These are phyloP conservation scores for Oldenlandia corymbosa DNA, from an alignment of 257 asterid species.

Conservation along the genomic window DNA sequence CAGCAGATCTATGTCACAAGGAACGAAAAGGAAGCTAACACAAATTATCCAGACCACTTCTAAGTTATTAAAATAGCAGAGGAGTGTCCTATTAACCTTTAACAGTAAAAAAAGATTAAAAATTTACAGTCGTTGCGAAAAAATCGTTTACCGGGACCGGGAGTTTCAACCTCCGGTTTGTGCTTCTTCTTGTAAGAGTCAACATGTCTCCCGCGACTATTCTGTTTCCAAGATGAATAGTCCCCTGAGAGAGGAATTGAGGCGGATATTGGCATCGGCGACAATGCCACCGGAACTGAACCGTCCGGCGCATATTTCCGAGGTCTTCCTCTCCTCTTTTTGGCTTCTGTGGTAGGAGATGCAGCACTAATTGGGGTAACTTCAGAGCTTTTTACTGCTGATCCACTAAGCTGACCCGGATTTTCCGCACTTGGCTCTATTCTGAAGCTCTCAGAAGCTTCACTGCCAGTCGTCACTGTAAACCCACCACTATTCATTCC, in stretches of 20 bases:
- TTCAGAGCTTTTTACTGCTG: constrained; percentile 35
- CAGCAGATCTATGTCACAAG: constrained; percentile 35
- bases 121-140: neutral
- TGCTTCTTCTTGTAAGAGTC: constrained; percentile 69
- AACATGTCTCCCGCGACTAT: constrained; percentile 29
- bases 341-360: constrained; percentile 34
- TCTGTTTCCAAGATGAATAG: constrained; percentile 58
- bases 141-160: constrained; percentile 43
- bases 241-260: constrained; percentile 84
- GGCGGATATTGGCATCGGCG: constrained; percentile 97
- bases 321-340: constrained; percentile 91
- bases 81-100: neutral
- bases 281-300: constrained; percentile 47
- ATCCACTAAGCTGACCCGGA: constrained; percentile 39
- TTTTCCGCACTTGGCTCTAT: constrained; percentile 51
- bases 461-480: constrained; percentile 49
- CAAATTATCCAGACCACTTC: neutral
- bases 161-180: constrained; percentile 49
- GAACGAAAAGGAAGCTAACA: constrained; percentile 11
- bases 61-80: neutral
- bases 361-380: constrained; percentile 27
- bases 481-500: constrained; percentile 50
- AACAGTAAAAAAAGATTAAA: constrained; percentile 11
- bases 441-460: constrained; percentile 55
- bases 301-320: constrained; percentile 74